phyloP scores from a whole-genome alignment of 495 filamentous ascomycete genomes.

The Diplogelasinospora grovesii region DNA sequence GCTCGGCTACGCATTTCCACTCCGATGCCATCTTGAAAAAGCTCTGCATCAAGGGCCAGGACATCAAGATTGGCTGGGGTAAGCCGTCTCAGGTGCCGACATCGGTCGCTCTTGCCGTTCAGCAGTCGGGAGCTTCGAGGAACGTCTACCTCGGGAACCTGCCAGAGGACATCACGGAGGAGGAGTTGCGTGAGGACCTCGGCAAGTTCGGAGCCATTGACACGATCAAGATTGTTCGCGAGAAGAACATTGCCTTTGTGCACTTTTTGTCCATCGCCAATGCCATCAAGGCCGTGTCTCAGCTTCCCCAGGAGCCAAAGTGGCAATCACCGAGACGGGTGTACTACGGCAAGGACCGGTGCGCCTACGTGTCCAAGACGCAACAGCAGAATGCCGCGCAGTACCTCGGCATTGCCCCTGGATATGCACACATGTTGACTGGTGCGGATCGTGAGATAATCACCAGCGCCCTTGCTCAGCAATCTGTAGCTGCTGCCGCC shows the following conservation, averaged over 20 bases:
- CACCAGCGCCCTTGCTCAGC: constrained; percentile 90
- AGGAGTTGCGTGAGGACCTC: constrained; percentile 89
- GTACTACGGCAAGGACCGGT: constrained; percentile 97
- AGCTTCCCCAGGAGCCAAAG: constrained; percentile 91
- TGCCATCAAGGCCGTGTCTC: constrained; percentile 97
- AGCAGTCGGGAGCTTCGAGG: constrained; percentile 95
- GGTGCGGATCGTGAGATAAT: constrained; percentile 93
- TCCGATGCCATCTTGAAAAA: constrained; percentile 99
- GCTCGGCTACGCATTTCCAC: constrained; percentile 97
- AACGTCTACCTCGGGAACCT: constrained; percentile 97
- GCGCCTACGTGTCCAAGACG: constrained; percentile 97
- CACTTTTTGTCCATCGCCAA: constrained; percentile 97
- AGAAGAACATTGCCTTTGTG: constrained; percentile 97
- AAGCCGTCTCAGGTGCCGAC: constrained; percentile 98
- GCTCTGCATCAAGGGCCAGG: constrained; percentile 92
- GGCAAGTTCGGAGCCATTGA: constrained; percentile 96
- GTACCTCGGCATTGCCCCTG: constrained; percentile 96
- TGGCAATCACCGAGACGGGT: constrained; percentile 94
- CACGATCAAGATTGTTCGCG: constrained; percentile 94
- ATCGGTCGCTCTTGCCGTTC: constrained; percentile 90
- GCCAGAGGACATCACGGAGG: constrained; percentile 81
- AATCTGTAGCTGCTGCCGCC: constrained; percentile 93
- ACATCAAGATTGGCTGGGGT: constrained; percentile 99
- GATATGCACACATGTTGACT: constrained; percentile 92
- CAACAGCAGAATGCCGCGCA: constrained; percentile 99